phyloP scores from a whole-genome alignment of 192 early-diverging fungal species.

The Dimargaris xerosporica region DNA sequence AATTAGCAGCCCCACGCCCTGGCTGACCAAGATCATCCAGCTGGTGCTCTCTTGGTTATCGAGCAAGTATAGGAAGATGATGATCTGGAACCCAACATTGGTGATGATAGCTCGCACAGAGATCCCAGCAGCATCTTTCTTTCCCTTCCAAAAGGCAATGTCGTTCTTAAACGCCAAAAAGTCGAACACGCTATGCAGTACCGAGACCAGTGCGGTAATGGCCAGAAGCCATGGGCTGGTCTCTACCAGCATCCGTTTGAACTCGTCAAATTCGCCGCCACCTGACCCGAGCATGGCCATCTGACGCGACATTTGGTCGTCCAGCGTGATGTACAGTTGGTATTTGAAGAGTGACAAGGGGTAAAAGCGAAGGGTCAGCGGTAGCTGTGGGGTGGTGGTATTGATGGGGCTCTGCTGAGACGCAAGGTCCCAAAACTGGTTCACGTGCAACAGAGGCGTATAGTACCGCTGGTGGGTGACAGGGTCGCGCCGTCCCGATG shows the following conservation, averaged over 20 bases:
- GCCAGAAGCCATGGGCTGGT: constrained; percentile 73
- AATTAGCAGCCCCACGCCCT: constrained; percentile 65
- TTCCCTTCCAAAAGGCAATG: constrained; percentile 77
- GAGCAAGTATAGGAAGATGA: constrained; percentile 76
- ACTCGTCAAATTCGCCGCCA: constrained; percentile 49
- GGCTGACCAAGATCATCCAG: constrained; percentile 72
- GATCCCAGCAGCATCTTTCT: constrained; percentile 65
- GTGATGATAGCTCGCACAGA: constrained; percentile 66
- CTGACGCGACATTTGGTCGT: constrained; percentile 39
- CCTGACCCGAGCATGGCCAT: constrained; percentile 37
- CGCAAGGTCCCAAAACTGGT: constrained; percentile 70
- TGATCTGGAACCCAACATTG: constrained; percentile 68
- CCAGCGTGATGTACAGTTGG: constrained; percentile 52
- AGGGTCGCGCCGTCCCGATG: neutral
- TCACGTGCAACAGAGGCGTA: constrained; percentile 51
- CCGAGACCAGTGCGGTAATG: constrained; percentile 58
- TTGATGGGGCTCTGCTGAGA: constrained; percentile 57
- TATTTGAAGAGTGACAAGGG: constrained; percentile 60
- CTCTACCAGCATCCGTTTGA: constrained; percentile 83
- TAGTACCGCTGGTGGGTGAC: constrained; percentile 28
- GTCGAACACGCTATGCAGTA: constrained; percentile 75
- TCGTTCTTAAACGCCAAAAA: constrained; percentile 91
- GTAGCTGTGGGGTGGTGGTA: constrained; percentile 31
- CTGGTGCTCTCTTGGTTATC: constrained; percentile 69
- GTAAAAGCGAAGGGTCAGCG: constrained; percentile 44